Percentiles rank a stretch among this genome's conserved stretches.
Evolutionary conservation across 495 filamentous ascomycete species (phyloP).

Genomic region (Schizothecium vesticola): DNA sequence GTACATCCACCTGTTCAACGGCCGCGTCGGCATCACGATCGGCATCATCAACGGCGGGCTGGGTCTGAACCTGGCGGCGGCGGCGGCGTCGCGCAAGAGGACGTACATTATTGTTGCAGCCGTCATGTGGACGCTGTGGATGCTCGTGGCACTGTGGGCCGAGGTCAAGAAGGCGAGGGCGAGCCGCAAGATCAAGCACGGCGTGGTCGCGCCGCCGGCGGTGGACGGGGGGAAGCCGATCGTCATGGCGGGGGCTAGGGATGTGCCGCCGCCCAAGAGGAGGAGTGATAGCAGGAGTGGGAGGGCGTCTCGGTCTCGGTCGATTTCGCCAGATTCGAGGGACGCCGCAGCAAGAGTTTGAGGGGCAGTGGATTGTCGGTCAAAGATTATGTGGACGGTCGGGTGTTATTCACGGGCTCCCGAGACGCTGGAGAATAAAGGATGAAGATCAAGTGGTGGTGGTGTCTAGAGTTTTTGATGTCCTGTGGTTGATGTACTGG

Average conservation of each 20-base stretch:
- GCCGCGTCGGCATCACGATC: constrained; percentile 51
- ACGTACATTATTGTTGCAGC: constrained; percentile 33
- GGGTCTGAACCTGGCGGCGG: constrained; percentile 48
- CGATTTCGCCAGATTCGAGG: neutral
- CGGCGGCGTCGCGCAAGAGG: constrained; percentile 16
- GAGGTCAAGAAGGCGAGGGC: constrained; percentile 17
- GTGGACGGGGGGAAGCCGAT: neutral
- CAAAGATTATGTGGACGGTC: neutral
- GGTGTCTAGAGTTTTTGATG: neutral
- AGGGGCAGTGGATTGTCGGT: neutral
- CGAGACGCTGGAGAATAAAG: neutral
- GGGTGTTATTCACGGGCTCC: neutral
- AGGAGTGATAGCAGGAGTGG: constrained; percentile 3
- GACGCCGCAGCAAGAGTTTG: neutral
- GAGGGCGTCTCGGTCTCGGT: neutral
- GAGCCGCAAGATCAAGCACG: neutral
- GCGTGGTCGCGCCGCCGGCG: neutral
- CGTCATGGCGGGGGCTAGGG: neutral
- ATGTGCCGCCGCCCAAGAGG: neutral
- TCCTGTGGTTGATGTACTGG: neutral
- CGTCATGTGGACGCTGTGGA: constrained; percentile 32
- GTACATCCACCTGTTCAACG: constrained; percentile 58
- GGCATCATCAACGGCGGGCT: constrained; percentile 67
- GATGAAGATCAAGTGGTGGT: neutral
- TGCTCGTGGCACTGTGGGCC: constrained; percentile 17